Evolutionary conservation across 345 rosid genomes (phyloP), one percentile per base, ranked within the genome.

Genomic region (Cardiospermum halicacabum): DNA sequence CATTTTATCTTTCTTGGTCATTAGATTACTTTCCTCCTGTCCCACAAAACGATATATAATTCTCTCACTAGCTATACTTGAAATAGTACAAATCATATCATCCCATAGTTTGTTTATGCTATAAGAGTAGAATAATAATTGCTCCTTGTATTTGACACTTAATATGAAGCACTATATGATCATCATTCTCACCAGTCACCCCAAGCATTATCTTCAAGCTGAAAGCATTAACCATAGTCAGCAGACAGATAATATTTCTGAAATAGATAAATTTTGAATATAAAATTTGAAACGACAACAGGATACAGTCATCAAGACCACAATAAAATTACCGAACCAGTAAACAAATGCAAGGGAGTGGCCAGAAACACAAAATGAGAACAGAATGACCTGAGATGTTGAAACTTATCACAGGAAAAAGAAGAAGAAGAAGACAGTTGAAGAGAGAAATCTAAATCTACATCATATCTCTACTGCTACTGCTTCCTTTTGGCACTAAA

Each of bases 111-210:
- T 89, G 69, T 79, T 84, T 19, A 37, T 64, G 71, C 69, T 67
- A 61, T 67, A 76, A 64, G 55, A 56, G 55, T 70, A 77, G 68
- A 66, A 68, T 69, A 50, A 73, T 68, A 72, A 73, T 57, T 71
- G 84, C 76, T 64, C 61, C 43, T 57, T 66, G 79, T 69, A 21
- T 61, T 76, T 77, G 62, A 61, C 70, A 26, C 24, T 32, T 54
- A 12, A 85, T 72, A 73, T 70, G 80, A 55, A 92, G 97, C 62
- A 89, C 96, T 77, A 82, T 78, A 76, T 86, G 90, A 81, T 91
- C 94, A 64, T 75, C 94, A 53, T 70, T 77, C 53, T 58, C 81
- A 61, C 76, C 69, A 67, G 54, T 80, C 90, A 65, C 71, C 82
- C 73, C 81, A 84, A 51, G 63, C 73, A 67, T 82, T 80, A 74